Evolutionary conservation across 208 protist species (phyloP), one percentile per base, ranked within the genome.

Genomic region (Leishmania arabica): DNA sequence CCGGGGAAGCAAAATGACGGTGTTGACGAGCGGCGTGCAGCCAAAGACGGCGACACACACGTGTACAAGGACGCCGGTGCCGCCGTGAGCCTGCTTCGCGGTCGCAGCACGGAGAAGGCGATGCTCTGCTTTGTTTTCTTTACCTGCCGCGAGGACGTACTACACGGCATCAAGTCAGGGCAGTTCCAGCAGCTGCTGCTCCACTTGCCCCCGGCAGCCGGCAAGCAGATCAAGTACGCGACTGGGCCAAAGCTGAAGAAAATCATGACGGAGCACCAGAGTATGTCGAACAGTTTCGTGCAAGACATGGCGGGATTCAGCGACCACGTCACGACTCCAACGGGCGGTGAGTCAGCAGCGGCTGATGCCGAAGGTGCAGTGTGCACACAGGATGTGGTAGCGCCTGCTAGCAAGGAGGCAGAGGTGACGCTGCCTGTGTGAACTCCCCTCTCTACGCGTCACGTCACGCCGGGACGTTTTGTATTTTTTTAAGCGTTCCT

Each of bases 101-200:
- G 21, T n/a, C 42, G 37, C 34, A 31, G 42, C 40, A 40, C 34
- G 54, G 74, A 78, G 15, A 37, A 45, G 31, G 84, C 90, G 11
- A 56, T 81, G 51, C 70, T 97, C 73, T 97, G 90, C 77, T 84
- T 97, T 19, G 88, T 97, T 13, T 93, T 93, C 70, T 95, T 97
- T 81, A 79, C 90, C 1, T 88, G 89, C 37, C 82, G 88, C 24
- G 91, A 97, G 75, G 91, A 90, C 68, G 90, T 94, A 21, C 83
- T 87, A 37, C 68, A 86, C 17, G 90, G 82, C 15, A 82, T 86
- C 72, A 86, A 82, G 54, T 66, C 54, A 0, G 82, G 82, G 27
- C 69, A 78, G 78, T 58, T 86, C 64, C 76, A 76, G 53, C 74
- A 88, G 11, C 51, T 92, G n/a, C 81, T 94, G 78, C 37, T 64